Evolutionary conservation across 306 rosid genomes (phyloP).

Genomic region (Pterocarpus macrocarpus): DNA sequence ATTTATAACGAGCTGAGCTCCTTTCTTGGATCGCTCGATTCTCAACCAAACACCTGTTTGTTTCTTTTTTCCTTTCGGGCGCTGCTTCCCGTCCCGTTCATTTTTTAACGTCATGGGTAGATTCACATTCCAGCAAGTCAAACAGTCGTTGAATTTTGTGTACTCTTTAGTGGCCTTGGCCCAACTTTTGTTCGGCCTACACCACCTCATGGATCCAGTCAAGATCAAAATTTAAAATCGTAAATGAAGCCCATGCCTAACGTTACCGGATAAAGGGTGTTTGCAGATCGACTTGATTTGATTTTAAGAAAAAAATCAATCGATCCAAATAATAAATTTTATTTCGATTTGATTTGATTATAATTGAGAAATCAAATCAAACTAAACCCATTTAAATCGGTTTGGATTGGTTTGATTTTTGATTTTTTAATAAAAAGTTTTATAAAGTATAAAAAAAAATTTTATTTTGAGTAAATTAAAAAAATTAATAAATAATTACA

Average conservation of each 20-base stretch:
- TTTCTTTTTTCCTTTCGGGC: slow-evolving; percentile 28
- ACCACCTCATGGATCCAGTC: not conserved
- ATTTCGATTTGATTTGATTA: too few relatives aligned
- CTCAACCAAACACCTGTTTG: slow-evolving; percentile 53
- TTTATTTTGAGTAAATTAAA: too few relatives aligned
- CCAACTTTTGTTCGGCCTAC: not conserved
- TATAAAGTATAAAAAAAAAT: too few relatives aligned
- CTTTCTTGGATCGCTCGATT: slow-evolving; percentile 49
- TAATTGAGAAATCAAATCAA: too few relatives aligned
- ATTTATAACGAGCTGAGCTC: not conserved
- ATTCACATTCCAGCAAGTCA: slow-evolving; percentile 1
- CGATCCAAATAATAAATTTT: too few relatives aligned
- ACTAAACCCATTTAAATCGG: too few relatives aligned
- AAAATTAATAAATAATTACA: too few relatives aligned
- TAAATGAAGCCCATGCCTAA: not conserved
- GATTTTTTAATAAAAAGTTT: too few relatives aligned
- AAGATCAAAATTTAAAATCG: not conserved
- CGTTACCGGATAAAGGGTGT: not conserved
- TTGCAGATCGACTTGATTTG: too few relatives aligned
- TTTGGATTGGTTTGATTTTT: too few relatives aligned
- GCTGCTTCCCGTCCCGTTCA: not conserved
- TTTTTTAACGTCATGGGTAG: not conserved
- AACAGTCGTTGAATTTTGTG: not conserved
- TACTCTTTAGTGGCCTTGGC: not conserved
- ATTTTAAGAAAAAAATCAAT: too few relatives aligned